Conservation (phyloP, 2,329 filamentous ascomycete genomes). For the Tolypocladium amazonense region DNA sequence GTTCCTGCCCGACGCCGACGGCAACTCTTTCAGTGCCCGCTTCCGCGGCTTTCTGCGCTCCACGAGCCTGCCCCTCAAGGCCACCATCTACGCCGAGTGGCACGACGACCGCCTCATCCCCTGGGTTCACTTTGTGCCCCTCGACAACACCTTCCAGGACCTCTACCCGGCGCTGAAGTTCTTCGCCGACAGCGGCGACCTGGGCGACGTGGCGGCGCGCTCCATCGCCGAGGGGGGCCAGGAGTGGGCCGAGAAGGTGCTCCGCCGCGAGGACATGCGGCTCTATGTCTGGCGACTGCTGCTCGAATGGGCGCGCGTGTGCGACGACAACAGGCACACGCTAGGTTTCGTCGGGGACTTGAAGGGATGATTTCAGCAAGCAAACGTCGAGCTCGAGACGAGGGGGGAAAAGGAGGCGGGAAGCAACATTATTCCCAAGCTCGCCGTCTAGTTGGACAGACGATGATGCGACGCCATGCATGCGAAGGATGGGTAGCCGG, state of each 20-base stretch:
- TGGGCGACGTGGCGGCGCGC: conserved; percentile 44
- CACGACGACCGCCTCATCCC: conserved; percentile 58
- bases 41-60: conserved; percentile 53
- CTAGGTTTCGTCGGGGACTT: conserved; percentile 35
- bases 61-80: conserved; percentile 57
- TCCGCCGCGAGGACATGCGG: conserved; percentile 55
- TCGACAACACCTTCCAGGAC: conserved; percentile 59
- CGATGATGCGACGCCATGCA: neutral
- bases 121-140: conserved; percentile 64
- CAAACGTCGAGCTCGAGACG: neutral
- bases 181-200: conserved; percentile 41
- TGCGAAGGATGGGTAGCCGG: neutral
- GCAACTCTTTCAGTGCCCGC: conserved; percentile 54
- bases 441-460: neutral
- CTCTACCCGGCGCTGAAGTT: conserved; percentile 56
- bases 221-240: conserved; percentile 49
- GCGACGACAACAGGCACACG: conserved; percentile 30
- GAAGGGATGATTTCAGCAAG: conserved; percentile 1
- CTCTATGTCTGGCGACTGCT: conserved; percentile 54
- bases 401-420: neutral
- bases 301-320: conserved; percentile 45
- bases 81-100: conserved; percentile 65
- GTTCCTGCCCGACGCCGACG: conserved; percentile 60
- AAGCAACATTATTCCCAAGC: neutral
- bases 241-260: conserved; percentile 49